Conservation (phyloP, 2,329 filamentous ascomycete genomes). For the Alternaria sp. region DNA sequence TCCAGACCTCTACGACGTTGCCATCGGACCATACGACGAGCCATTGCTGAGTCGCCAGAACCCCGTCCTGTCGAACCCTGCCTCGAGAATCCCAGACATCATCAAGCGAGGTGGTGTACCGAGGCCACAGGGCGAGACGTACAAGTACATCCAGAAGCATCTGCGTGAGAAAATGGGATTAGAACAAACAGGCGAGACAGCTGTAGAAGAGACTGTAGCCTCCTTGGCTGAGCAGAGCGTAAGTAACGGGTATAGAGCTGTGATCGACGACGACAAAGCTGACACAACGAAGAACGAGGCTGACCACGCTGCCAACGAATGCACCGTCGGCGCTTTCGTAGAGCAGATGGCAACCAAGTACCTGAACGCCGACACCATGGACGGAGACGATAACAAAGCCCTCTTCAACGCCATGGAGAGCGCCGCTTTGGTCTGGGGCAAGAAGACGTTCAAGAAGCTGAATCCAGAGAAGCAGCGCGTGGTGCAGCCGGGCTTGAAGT, state of each 20-base stretch:
- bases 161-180: neutral
- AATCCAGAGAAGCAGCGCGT: neutral
- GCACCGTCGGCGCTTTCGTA: slow-evolving; percentile 13
- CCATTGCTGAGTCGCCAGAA: slow-evolving; percentile 19
- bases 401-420: slow-evolving; percentile 12
- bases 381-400: slow-evolving; percentile 20
- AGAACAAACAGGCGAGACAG: neutral
- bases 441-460: slow-evolving; percentile 5
- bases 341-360: slow-evolving; percentile 3
- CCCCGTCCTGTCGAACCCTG: slow-evolving; percentile 13
- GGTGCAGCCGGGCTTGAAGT: slow-evolving; percentile 15
- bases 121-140: slow-evolving; percentile 2
- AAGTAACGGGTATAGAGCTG: neutral
- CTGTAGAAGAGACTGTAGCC: neutral
- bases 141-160: slow-evolving; percentile 4
- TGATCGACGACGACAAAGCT: neutral
- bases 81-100: slow-evolving; percentile 11
- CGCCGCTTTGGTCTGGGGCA: slow-evolving; percentile 20
- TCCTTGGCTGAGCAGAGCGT: neutral
- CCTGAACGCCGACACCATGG: neutral
- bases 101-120: slow-evolving; percentile 8
- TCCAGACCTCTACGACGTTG: neutral
- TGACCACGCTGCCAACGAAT: neutral
- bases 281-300: neutral
- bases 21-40: slow-evolving; percentile 11